Evolutionary conservation across 805 yeast species (phyloP).

Genomic region (Hanseniaspora valbyensis): DNA sequence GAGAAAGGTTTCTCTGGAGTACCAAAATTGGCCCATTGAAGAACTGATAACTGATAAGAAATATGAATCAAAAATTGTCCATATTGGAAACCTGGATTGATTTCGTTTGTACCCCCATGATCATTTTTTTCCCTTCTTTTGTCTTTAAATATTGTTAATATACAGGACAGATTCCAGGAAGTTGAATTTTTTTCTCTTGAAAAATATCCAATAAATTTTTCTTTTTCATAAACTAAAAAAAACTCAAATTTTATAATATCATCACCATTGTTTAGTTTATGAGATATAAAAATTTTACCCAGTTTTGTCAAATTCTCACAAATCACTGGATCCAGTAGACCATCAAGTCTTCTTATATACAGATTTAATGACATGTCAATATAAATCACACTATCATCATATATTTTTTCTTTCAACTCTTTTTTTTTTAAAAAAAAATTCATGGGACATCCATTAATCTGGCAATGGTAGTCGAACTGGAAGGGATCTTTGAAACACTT

Average conservation of each 20-base stretch:
- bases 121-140: too few species aligned
- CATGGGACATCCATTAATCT: slow-evolving; percentile 23
- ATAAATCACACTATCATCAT: slow-evolving; percentile 56
- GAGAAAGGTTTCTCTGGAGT: slow-evolving; percentile 94
- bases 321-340: slow-evolving; percentile 65
- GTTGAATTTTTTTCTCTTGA: slow-evolving; percentile 72
- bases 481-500: background rate
- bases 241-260: slow-evolving; percentile 37
- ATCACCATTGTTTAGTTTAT: slow-evolving; percentile 52
- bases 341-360: slow-evolving; percentile 87
- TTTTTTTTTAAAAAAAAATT: slow-evolving; percentile 48
- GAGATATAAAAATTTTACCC: slow-evolving; percentile 79
- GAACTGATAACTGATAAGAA: slow-evolving; percentile 65
- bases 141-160: slow-evolving; percentile 41
- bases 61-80: slow-evolving; percentile 84
- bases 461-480: slow-evolving; percentile 53
- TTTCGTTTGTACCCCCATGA: slow-evolving; percentile 63
- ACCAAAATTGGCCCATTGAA: slow-evolving; percentile 62
- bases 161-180: slow-evolving; percentile 73
- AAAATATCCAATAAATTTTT: slow-evolving; percentile 84
- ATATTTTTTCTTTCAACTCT: slow-evolving; percentile 63
- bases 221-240: slow-evolving; percentile 64
- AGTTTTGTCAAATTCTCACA: slow-evolving; percentile 84
- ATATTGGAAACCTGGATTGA: slow-evolving; percentile 79
- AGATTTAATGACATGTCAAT: slow-evolving; percentile 29